Evolutionary conservation across 768 basidiomycete species (phyloP).

Genomic region (Collybia nuda): DNA sequence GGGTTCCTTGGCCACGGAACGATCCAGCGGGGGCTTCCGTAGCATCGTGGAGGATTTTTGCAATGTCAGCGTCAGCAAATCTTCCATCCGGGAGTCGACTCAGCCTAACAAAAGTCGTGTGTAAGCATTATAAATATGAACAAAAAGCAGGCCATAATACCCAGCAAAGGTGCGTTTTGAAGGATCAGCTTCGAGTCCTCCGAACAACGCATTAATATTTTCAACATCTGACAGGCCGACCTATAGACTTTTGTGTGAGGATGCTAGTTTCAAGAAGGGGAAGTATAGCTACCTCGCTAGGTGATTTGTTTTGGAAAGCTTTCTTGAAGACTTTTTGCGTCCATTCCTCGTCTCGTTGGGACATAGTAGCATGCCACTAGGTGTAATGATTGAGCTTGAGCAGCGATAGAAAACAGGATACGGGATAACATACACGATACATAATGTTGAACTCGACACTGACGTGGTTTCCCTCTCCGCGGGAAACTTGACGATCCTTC

Average conservation of each 20-base stretch:
- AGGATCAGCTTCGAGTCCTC: conserved; percentile 15
- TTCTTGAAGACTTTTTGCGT: conserved; percentile 44
- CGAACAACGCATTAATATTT: conserved; percentile 14
- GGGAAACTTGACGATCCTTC: conserved; percentile 29
- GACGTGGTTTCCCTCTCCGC: conserved; percentile 63
- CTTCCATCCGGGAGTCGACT: conserved; percentile 41
- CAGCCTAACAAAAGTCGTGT: conserved; percentile 21
- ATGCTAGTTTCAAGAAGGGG: background rate
- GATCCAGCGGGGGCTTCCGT: conserved; percentile 44
- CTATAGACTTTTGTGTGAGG: background rate
- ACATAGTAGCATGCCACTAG: conserved; percentile 60
- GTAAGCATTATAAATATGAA: background rate
- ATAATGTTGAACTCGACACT: conserved; percentile 66
- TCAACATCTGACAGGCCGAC: conserved; percentile 22
- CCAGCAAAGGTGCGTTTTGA: conserved; percentile 44
- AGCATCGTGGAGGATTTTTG: conserved; percentile 42
- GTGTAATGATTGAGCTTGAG: background rate
- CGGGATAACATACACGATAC: conserved; percentile 31
- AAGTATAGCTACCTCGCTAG: background rate
- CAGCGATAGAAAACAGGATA: background rate
- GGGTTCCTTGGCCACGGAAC: conserved; percentile 46
- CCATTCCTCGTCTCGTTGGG: conserved; percentile 50
- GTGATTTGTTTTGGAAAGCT: conserved; percentile 35
- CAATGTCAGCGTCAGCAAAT: conserved; percentile 54
- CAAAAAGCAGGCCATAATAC: background rate